These are phyloP conservation scores for Candida maltosa DNA, from an alignment of 805 yeast genomes.

Conservation along the genomic window DNA sequence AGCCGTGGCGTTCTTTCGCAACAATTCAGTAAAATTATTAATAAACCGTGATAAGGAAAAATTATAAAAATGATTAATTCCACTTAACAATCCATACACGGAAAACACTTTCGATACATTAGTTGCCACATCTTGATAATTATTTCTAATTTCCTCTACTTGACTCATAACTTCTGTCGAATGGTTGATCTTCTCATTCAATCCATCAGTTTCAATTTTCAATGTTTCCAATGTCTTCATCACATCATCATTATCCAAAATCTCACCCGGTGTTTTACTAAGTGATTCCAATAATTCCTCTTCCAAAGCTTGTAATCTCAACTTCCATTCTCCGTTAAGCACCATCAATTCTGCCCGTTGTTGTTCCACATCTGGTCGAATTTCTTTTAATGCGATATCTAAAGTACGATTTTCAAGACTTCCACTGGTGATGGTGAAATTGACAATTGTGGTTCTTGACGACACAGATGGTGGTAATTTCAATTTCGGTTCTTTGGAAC, in stretches of 20 bases:
- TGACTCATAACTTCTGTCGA: constrained; percentile 52
- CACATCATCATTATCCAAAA: constrained; percentile 66
- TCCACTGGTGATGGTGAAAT: constrained; percentile 69
- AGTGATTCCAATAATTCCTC: constrained; percentile 54
- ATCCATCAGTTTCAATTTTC: constrained; percentile 57
- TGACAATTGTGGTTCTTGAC: constrained; percentile 60
- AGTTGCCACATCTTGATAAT: constrained; percentile 53
- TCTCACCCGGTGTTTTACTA: constrained; percentile 51
- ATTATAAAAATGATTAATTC: constrained; percentile 53
- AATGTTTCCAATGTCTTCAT: constrained; percentile 59
- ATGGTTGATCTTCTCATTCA: constrained; percentile 51
- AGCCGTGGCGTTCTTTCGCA: constrained; percentile 13
- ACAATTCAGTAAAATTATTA: constrained; percentile 13
- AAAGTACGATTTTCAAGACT: constrained; percentile 63
- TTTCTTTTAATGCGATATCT: constrained; percentile 49
- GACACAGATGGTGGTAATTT: constrained; percentile 51
- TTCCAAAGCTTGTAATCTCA: constrained; percentile 55
- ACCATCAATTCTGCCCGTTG: constrained; percentile 52
- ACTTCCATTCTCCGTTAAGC: constrained; percentile 58
- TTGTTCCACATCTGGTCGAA: constrained; percentile 64
- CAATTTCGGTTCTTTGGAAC: constrained; percentile 55
- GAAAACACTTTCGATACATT: constrained; percentile 51
- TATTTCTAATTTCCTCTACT: constrained; percentile 46
- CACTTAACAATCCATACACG: constrained; percentile 33
- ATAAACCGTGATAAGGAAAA: constrained; percentile 45